Conservation (phyloP, 2,329 filamentous ascomycete genomes). For the Colletotrichum horii region DNA sequence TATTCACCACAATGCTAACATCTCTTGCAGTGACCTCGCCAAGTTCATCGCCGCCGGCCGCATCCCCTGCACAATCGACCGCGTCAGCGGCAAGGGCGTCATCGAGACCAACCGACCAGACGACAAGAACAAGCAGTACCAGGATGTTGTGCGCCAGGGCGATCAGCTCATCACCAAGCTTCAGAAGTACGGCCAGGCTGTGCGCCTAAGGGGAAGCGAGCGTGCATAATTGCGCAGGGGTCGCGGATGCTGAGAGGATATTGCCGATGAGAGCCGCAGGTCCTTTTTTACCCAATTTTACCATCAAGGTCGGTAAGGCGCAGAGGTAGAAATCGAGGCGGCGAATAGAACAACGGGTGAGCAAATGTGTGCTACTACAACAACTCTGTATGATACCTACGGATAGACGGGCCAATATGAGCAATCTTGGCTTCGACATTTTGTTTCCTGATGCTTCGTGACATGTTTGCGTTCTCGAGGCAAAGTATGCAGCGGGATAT, state of each 20-base stretch:
- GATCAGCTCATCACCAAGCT: constrained; percentile 98
- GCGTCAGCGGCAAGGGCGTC: constrained; percentile 92
- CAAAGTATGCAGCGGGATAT: neutral
- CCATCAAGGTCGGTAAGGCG: neutral
- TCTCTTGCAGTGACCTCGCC: constrained; percentile 75
- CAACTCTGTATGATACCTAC: constrained; percentile 35
- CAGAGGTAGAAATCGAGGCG: constrained; percentile 3
- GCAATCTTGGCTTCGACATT: constrained; percentile 9
- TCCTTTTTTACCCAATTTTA: neutral
- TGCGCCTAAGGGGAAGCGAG: constrained; percentile 92
- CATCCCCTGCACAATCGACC: constrained; percentile 96
- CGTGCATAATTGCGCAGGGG: constrained; percentile 63
- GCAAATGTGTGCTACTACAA: constrained; percentile 27
- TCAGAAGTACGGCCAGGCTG: constrained; percentile 98
- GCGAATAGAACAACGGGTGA: constrained; percentile 10
- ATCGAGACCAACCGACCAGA: constrained; percentile 98
- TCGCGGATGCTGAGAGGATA: neutral
- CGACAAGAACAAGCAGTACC: constrained; percentile 99
- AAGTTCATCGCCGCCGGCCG: constrained; percentile 96
- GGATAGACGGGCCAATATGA: constrained; percentile 31
- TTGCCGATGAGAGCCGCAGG: neutral
- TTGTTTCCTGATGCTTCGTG: neutral
- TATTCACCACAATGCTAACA: neutral
- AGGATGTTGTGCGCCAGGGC: constrained; percentile 95
- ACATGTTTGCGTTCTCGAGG: neutral